Evolutionary conservation across 2,329 filamentous ascomycete species (phyloP).

Genomic region (Fusarium chlamydosporum): DNA sequence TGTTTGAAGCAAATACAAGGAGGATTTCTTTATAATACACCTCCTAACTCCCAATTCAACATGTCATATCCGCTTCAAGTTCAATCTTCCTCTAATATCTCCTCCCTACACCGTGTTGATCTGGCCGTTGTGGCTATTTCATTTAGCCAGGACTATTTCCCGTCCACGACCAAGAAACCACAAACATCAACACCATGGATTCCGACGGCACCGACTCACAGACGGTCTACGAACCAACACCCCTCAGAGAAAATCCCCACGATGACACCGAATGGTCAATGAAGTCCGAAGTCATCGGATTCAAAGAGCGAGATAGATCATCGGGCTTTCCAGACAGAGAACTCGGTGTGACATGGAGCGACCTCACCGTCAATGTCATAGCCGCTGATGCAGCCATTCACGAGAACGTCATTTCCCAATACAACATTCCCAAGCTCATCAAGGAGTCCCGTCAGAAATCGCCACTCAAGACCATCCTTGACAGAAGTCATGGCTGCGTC

Average conservation of each 20-base stretch:
- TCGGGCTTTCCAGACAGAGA: slow-evolving; percentile 64
- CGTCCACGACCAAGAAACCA: slow-evolving; percentile 8
- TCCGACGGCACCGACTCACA: slow-evolving; percentile 48
- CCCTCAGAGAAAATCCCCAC: slow-evolving; percentile 16
- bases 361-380: slow-evolving; percentile 73
- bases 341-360: slow-evolving; percentile 75
- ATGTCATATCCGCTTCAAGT: background rate
- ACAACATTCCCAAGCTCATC: slow-evolving; percentile 67
- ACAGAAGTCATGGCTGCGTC: slow-evolving; percentile 76
- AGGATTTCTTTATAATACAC: slow-evolving; percentile 8
- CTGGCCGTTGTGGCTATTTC: slow-evolving; percentile 19
- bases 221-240: slow-evolving; percentile 45
- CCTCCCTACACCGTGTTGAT: background rate
- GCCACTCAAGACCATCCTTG: slow-evolving; percentile 74
- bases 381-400: slow-evolving; percentile 74
- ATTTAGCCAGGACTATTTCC: slow-evolving; percentile 12
- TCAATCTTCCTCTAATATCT: background rate
- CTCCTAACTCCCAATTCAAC: background rate
- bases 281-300: slow-evolving; percentile 63
- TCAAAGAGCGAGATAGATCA: slow-evolving; percentile 59
- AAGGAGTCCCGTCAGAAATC: slow-evolving; percentile 68
- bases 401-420: slow-evolving; percentile 73
- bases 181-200: slow-evolving; percentile 45
- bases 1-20: background rate
- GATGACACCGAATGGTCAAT: slow-evolving; percentile 60